These are phyloP conservation scores for Cucumis sativus DNA, from an alignment of 306 rosid species.

Conservation along the genomic window Cucumber_9930_V3 NC_026660.2:10263501-10264000, in stretches of 20 bases:
- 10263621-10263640: slow-evolving; percentile 5
- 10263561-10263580: slow-evolving; percentile 12
- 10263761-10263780: slow-evolving; percentile 19
- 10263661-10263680: not conserved
- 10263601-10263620: slow-evolving; percentile 2
- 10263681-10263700: slow-evolving; percentile 13
- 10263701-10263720: slow-evolving; percentile 34
- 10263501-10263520: slow-evolving; percentile 17
- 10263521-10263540: slow-evolving; percentile 30
- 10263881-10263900: not conserved
- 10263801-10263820: not conserved
- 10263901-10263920: not conserved
- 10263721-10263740: slow-evolving; percentile 32
- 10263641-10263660: not conserved
- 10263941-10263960: not conserved
- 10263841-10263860: not conserved
- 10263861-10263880: not conserved
- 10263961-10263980: not conserved
- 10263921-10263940: not conserved
- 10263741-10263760: slow-evolving; percentile 35
- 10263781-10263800: slow-evolving; percentile 25
- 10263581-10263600: slow-evolving; percentile 17
- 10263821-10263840: not conserved
- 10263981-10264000: not conserved
- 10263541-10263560: slow-evolving; percentile 18